Evolutionary conservation across 805 yeast species (phyloP).

Genomic region (Gaillardinia entomophila): DNA sequence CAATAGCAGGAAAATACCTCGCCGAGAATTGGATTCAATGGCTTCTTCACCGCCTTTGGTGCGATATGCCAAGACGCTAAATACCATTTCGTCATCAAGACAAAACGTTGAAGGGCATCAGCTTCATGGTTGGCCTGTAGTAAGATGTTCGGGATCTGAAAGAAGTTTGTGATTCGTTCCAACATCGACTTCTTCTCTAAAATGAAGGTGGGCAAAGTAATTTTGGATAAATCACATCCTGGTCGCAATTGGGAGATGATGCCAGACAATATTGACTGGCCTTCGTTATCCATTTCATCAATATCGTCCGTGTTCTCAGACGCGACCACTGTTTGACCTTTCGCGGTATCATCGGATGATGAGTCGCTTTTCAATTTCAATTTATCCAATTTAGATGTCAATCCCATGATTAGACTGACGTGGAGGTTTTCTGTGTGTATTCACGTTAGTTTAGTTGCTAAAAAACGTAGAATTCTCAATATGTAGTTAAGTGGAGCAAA

Average conservation of each 20-base stretch:
- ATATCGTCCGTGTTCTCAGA: constrained; percentile 53
- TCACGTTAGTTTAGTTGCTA: too few species aligned
- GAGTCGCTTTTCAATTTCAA: constrained; percentile 12
- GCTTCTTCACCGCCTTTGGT: constrained; percentile 97
- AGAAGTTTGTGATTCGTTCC: constrained; percentile 87
- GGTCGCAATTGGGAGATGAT: constrained; percentile 89
- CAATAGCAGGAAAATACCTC: constrained; percentile 89
- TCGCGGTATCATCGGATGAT: background rate
- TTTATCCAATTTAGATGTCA: constrained; percentile 22
- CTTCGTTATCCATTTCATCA: constrained; percentile 89
- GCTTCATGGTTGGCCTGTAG: constrained; percentile 57
- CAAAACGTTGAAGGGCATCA: constrained; percentile 64
- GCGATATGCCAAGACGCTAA: constrained; percentile 97
- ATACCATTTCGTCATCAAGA: constrained; percentile 80
- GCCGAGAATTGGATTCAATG: constrained; percentile 90
- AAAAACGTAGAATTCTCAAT: too few species aligned
- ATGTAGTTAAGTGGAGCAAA: background rate
- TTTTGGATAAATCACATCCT: constrained; percentile 83
- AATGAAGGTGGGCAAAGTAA: constrained; percentile 92
- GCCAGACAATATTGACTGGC: constrained; percentile 79
- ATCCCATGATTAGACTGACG: constrained; percentile 16
- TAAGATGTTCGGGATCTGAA: constrained; percentile 72
- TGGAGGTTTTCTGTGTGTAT: too few species aligned
- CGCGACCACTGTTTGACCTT: background rate
- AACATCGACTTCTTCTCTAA: constrained; percentile 94